Conservation (phyloP, 1,284 basidiomycete species). For the Fomitopsis pinicola region DNA sequence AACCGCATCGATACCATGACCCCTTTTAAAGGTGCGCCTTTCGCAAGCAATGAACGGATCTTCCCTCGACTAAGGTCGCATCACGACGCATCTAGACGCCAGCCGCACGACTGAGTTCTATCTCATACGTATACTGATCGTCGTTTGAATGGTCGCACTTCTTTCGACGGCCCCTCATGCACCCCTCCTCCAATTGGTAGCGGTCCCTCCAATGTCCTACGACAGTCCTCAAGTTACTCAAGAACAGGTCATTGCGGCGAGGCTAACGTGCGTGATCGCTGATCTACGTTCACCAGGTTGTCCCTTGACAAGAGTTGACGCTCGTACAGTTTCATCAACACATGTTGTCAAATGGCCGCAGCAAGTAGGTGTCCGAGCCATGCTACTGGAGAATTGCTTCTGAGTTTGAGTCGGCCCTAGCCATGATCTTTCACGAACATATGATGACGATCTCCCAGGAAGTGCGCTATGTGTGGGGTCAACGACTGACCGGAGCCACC, state of each 20-base stretch:
- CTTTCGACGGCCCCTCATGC: background rate
- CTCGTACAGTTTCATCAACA: conserved; percentile 1
- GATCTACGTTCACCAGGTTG: background rate
- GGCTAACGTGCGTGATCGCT: background rate
- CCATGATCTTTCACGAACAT: conserved; percentile 13
- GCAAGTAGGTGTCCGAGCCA: background rate
- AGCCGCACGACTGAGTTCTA: background rate
- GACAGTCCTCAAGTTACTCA: background rate
- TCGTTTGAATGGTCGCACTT: background rate
- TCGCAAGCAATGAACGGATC: background rate
- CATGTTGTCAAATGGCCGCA: conserved; percentile 6
- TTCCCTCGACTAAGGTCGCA: background rate
- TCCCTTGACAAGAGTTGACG: background rate
- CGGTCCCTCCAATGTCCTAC: background rate
- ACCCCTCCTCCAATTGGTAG: background rate
- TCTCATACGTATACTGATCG: background rate
- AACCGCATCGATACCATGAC: background rate
- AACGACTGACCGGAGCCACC: conserved; percentile 7
- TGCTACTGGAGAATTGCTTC: background rate
- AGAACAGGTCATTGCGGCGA: background rate
- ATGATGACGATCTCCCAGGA: conserved; percentile 12
- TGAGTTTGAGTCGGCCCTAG: background rate
- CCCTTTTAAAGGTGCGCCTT: background rate
- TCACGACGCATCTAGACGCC: background rate
- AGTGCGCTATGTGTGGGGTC: conserved; percentile 10